phyloP scores from a whole-genome alignment of 768 basidiomycete species.

The Auricularia sp. region DNA sequence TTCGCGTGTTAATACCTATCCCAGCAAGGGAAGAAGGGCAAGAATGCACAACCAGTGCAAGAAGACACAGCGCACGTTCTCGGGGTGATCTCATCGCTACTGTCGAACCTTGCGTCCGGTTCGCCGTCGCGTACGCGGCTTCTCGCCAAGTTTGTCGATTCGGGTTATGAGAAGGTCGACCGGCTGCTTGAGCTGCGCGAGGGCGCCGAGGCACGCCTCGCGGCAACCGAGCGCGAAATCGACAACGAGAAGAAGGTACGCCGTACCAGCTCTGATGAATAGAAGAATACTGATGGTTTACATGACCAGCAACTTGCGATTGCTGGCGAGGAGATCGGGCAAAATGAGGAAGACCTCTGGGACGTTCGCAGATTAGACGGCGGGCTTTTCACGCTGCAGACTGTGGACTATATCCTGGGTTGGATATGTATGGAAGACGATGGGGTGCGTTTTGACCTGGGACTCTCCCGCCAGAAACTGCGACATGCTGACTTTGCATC shows the following conservation, averaged over 20 bases:
- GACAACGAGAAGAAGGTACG: constrained; percentile 56
- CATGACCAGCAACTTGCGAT: constrained; percentile 38
- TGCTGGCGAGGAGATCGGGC: constrained; percentile 45
- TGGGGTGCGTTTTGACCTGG: constrained; percentile 49
- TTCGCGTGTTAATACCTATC: too few species aligned
- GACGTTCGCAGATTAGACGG: constrained; percentile 83
- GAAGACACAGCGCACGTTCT: constrained; percentile 86
- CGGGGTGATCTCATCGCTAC: constrained; percentile 78
- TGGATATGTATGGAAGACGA: constrained; percentile 99
- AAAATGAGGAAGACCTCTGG: constrained; percentile 63
- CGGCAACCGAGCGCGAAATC: constrained; percentile 54
- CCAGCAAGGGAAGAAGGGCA: constrained; percentile 49
- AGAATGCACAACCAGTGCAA: constrained; percentile 38
- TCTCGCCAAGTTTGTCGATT: constrained; percentile 89
- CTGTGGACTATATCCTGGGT: constrained; percentile 85
- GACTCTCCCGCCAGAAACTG: too few species aligned
- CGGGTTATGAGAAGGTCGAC: constrained; percentile 88
- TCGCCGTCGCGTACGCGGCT: constrained; percentile 71
- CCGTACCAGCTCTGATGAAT: too few species aligned
- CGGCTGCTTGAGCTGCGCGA: constrained; percentile 85
- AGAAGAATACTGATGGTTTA: constrained; percentile 1
- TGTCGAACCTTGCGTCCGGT: constrained; percentile 80
- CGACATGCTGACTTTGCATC: background rate
- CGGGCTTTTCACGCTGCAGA: constrained; percentile 83
- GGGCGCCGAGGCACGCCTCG: constrained; percentile 50